Base-by-base conservation (phyloP, 2,329 filamentous ascomycete species). In the Nothomitra cinnamomea region DNA sequence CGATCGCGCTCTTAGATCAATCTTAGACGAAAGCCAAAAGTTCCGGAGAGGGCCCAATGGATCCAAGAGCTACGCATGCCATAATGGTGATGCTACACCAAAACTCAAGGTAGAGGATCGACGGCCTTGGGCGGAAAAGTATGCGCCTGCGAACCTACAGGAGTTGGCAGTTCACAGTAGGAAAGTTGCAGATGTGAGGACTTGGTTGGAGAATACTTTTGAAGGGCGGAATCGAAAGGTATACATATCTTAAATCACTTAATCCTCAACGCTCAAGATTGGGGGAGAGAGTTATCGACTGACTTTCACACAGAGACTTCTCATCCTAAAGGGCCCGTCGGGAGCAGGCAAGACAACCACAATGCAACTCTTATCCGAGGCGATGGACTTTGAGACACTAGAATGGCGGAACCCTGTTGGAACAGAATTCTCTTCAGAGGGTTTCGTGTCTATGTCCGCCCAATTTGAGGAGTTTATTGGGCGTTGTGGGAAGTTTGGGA, bases 341-440 rank as follows among this genome's bases (percentile, higher is more conserved):
- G 92, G 92, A 19, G 85, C 86, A 35, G 92, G 87, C 28, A 98
- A 98, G 69, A 96, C 92, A 0, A 88, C 87, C 0, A 94, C 90
- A 0, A 63, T 96, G 52, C 77, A 78, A 10, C 70, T 95, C 21
- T 74, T 98, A 36, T 83, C 89, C 3, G 79, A 79, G 57, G 79
- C 84, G n/a, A 72, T 96, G 70, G 77, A 76, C 1, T 82, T 84
- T 56, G 79, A 89, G 57, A 70, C 96, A 28, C 70, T 92, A 32
- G 88, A 96, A 66, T 98, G 92, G 92, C 85, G 80, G 63, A 95
- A 94, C 63, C 88, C 90, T 1, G 73, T 77, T 1, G 78, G 76
- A 1, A 77, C 77, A 1, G 73, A 78, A 28, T 77, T 75, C 1
- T 72, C 76, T 1, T 68, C 75, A 7, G 76, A 79, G 38, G 80